These are phyloP conservation scores for Rhododendron williamsianum DNA, from an alignment of 148 eudicot genomes.

Conservation along the genomic window DNA sequence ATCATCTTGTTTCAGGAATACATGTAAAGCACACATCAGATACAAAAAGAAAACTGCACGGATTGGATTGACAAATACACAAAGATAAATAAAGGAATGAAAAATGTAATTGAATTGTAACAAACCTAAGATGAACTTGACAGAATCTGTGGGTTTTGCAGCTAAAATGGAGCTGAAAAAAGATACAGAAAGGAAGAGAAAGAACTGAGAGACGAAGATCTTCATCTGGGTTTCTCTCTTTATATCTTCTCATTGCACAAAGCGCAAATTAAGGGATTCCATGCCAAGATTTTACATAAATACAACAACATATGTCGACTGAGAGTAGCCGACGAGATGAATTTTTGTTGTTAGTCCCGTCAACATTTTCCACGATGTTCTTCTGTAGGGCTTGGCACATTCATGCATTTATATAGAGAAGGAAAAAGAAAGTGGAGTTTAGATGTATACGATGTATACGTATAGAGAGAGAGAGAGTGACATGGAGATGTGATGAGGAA, in stretches of 20 bases:
- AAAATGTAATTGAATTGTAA: not conserved
- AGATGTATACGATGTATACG: not conserved
- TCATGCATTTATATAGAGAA: not conserved
- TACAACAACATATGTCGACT: not conserved
- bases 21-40: not conserved
- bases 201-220: slow-evolving; percentile 2
- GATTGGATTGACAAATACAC: not conserved
- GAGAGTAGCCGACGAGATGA: not conserved
- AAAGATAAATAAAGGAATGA: not conserved
- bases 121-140: slow-evolving; percentile 21
- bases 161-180: slow-evolving; percentile 12
- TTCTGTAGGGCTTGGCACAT: not conserved
- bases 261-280: slow-evolving; percentile 16
- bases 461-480: slow-evolving; percentile 6
- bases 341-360: not conserved
- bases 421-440: not conserved
- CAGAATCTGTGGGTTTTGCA: not conserved
- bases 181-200: not conserved
- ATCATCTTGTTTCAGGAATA: not conserved
- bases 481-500: not conserved
- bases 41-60: not conserved
- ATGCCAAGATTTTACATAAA: slow-evolving; percentile 7
- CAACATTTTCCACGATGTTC: not conserved
- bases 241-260: slow-evolving; percentile 5
- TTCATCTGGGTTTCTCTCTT: slow-evolving; percentile 9